Evolutionary conservation across 495 filamentous ascomycete genomes (phyloP), one percentile per base, ranked within the genome.

Genomic region (Apodospora peruviana): DNA sequence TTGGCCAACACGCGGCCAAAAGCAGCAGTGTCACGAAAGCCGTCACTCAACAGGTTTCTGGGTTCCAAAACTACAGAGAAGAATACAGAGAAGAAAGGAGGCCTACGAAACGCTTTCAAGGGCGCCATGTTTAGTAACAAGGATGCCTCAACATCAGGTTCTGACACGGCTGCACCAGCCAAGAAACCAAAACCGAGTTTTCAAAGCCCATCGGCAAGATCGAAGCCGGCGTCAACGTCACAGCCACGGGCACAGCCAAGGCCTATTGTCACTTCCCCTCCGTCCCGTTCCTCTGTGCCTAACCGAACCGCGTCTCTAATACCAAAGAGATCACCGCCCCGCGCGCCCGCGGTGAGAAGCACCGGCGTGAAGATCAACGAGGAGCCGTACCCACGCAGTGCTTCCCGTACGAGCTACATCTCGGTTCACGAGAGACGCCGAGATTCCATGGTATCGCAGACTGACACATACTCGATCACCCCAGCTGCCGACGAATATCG

Each of bases 401-500:
- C 70, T 17, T 75, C 75, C 4, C 58, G 67, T 22, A 47, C 73
- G 5, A 76, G 73, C 3, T 73, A 71, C 51, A 77, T 75, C 25
- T 66, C 80, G 2, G 59, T 80, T 9, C 71, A 75, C 24, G 77
- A 82, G 39, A 71, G 66, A 23, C 74, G 74, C 14, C 69, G 77
- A 21, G 79, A 81, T 37, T 83, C 81, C 0, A 61, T 79, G 11
- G 61, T 83, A 5, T 77, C 80, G 4, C 72, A 81, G 43, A 80
- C 79, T 0, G 82, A 85, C 58, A 72, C 80, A 0, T 80, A 78
- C 47, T 81, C 83, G 2, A 70, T 78, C 19, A 73, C 72, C 16
- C 68, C 27, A 32, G 18, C 74, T 1, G 60, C 59, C 23, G 60
- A 59, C 29, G 70, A 73, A 5, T 53, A 48, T 12, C 39, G 23